Evolutionary conservation across 495 filamentous ascomycete genomes (phyloP), one percentile per base, ranked within the genome.

Genomic region (Darksidea phi): DNA sequence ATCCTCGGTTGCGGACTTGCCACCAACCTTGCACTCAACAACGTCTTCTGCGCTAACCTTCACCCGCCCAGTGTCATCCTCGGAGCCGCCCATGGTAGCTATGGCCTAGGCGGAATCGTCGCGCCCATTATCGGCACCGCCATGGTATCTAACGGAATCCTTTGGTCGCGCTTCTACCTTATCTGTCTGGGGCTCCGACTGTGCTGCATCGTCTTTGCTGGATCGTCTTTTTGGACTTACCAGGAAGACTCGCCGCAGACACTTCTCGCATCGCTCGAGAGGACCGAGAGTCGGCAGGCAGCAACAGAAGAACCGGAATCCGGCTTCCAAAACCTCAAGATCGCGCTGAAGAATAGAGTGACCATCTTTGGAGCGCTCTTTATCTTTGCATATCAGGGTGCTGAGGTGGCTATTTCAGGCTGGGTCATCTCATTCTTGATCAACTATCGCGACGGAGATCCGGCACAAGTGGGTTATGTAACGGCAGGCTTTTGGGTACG

Each of bases 341-440:
- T 72, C 54, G 76, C 78, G 20, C 71, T 89, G 26, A 79, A 79
- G 55, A 82, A 82, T 53, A 78, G 76, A 51, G 78, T 82, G 12
- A 88, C 89, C 2, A 61, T 92, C 3, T 75, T 91, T 0, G 86
- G 86, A 7, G 85, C 88, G 0, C 65, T 89, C 1, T 91, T 92
- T 73, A 88, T 91, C 72, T 90, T 94, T 71, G 83, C 84, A 17
- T 91, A 92, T 71, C 88, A 91, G 69, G 88, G 87, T 28, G 87
- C 86, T 36, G 88, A 91, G 70, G 88, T 90, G 6, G 84, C 82
- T 18, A 84, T 89, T 66, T 89, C 88, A 0, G 54, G 88, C 21
- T 95, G 88, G 91, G 84, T 91, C 15, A 88, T 91, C 46, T 87
- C 86, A 3, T 91, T 90, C 76, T 73, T 92, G 34, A 88, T 91